These are phyloP conservation scores for Coemansia sp. DNA, from an alignment of 192 early-diverging fungal species.

Conservation along the genomic window DNA sequence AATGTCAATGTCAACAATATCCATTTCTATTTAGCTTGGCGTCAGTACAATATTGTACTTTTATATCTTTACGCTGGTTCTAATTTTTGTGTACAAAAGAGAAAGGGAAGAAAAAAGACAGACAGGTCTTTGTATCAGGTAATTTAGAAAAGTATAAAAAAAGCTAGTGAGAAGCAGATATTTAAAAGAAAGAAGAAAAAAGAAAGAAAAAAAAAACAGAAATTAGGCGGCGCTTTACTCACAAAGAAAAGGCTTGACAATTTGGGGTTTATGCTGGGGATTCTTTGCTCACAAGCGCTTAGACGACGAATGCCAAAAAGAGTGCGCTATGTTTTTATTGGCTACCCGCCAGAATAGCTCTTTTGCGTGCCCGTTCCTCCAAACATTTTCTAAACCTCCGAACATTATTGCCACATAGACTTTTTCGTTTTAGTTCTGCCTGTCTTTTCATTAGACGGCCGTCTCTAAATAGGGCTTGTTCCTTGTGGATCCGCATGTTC, in stretches of 20 bases:
- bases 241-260: constrained; percentile 5
- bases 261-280: background rate
- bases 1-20: constrained; percentile 64
- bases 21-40: constrained; percentile 32
- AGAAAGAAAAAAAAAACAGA: constrained; percentile 9
- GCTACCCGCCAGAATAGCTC: too few relatives aligned
- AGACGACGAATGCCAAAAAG: background rate
- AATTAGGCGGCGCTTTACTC: background rate
- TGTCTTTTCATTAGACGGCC: too few relatives aligned
- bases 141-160: background rate
- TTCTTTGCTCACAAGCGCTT: constrained; percentile 3
- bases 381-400: too few relatives aligned
- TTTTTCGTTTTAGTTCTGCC: too few relatives aligned
- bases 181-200: background rate
- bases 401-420: too few relatives aligned
- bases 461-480: too few relatives aligned
- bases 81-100: constrained; percentile 6
- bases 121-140: background rate
- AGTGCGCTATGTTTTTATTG: too few relatives aligned
- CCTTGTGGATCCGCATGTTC: too few relatives aligned
- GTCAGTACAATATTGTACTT: background rate
- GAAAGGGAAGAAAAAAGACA: constrained; percentile 3
- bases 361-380: too few relatives aligned
- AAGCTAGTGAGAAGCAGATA: background rate
- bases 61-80: background rate